Evolutionary conservation across 352 stramenopile species (phyloP).

Genomic region (Globisporangium apiculatum): DNA sequence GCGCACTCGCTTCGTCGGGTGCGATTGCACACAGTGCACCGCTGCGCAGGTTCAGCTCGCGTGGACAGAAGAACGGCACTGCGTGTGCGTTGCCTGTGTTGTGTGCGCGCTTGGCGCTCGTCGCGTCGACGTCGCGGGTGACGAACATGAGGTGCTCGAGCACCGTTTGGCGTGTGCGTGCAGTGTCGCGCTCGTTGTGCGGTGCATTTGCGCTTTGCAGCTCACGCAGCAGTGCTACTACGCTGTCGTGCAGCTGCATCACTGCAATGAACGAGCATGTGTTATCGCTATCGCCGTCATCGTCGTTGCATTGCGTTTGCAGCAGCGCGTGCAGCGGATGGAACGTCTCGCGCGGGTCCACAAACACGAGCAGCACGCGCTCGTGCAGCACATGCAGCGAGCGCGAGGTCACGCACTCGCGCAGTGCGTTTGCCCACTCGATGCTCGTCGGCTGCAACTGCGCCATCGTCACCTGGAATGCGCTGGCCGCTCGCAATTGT

Average conservation of each 20-base stretch:
- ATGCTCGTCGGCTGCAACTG: not conserved
- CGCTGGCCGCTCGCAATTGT: not conserved
- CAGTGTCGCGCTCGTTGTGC: not conserved
- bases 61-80: conserved; percentile 7
- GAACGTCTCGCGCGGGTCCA: conserved; percentile 6
- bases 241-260: conserved; percentile 8
- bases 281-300: not conserved
- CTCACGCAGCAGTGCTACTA: not conserved
- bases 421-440: conserved; percentile 10
- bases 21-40: conserved; percentile 4
- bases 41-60: conserved; percentile 5
- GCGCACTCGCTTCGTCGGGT: conserved; percentile 3
- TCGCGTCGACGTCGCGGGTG: not conserved
- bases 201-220: not conserved
- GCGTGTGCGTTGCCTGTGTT: not conserved
- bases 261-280: conserved; percentile 3
- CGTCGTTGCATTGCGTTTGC: not conserved
- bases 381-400: conserved; percentile 3
- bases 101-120: conserved; percentile 1
- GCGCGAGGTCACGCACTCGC: not conserved
- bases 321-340: conserved; percentile 15
- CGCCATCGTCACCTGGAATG: not conserved
- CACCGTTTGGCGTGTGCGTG: not conserved
- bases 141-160: conserved; percentile 12
- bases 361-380: conserved; percentile 9